Base-by-base conservation (phyloP, 2,329 filamentous ascomycete genomes). In the Microsporum canis region DNA sequence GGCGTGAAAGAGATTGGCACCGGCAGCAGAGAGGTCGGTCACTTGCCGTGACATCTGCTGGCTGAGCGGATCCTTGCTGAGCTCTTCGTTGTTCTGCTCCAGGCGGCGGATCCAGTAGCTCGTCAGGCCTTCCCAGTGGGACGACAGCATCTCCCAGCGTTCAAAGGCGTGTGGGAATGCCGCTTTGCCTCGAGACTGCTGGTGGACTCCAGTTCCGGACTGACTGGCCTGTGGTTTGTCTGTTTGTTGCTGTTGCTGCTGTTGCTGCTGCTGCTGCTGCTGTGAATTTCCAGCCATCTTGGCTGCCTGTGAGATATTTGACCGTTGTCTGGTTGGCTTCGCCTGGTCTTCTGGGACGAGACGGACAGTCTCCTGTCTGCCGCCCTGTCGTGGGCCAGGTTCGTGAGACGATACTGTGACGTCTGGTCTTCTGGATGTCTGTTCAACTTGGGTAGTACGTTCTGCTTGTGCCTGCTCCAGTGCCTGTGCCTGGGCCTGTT, bases 101-200 rank as follows among this genome's bases (percentile, higher is more conserved):
- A 99, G 79, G 67, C 91, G 86, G 55, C 90, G 88, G 65, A 99
- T 94, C 92, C 94, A 99, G 75, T 96, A 97, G 62, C 90, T 92
- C 0, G 94, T 97, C 62, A 99, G 80, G 3, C 94, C 94, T 73
- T 99, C 94, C 94, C 94, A 99, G 68, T 97, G 92, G 4, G 94
- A 95, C 0, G 94, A 99, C 2, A 99, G 77, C 0, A 89, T 92
- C 72, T 99, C 94, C 94, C 94, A 99, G 63, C 94, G 84, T 74
- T 99, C 92, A 69, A 99, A 99, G 0, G 94, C 94, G 74, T 97
- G 94, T 0, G 94, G 94, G 66, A 99, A 97, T 0, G 87, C 86
- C 55, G 88, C 89, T 61, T 85, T 65, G 60, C 61, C 65, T 61
- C 55, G 73, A 60, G 39, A 41, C 58, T 51, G 57, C 49, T 64